Evolutionary conservation across 2,329 filamentous ascomycete genomes (phyloP), one percentile per base, ranked within the genome.

Genomic region (Colletotrichum eleusines): DNA sequence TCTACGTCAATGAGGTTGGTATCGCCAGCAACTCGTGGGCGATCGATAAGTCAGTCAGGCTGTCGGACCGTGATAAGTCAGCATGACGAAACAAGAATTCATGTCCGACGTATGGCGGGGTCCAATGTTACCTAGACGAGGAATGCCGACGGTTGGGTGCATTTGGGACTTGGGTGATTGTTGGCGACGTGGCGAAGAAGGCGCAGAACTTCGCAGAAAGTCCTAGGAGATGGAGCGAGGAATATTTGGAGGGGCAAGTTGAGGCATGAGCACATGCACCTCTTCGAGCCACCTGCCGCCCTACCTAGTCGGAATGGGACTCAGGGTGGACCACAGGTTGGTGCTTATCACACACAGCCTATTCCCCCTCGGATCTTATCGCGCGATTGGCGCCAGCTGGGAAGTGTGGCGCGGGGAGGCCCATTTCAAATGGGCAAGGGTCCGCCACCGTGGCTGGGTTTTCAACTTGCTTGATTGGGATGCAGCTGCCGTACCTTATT

Each of bases 21-120:
- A 46, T 72, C 64, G 71, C 35, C 48, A 53, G 63, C 69, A 59
- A 68, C 63, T 57, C 63, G 63, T 63, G 69, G 59, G 38, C 28
- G 59, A 53, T 14, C 33, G 59, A 71, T 60, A 67, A 67, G 63
- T 73, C 50, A 67, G 63, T 73, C 50, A 61, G 63, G 63, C 54
- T 63, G 60, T 62, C 64, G 69, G 20, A 55, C 38, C 28, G 46
- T 60, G 66, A 70, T 72, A 72, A 70, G 69, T 72, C 69, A 72
- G 66, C 69, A 72, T 72, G 69, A 70, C 69, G 69, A 72, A 72
- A 70, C 66, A 71, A 69, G 48, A 72, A 38, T 65, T 66, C 61
- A 70, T 69, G 64, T 72, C 66, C 60, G 61, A 57, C 16, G 28
- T 61, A 38, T 61, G 60, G 69, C 64, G 69, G 66, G 69, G 69